Conservation (phyloP, 129 eudicot species). For the Cynara cardunculus region DNA sequence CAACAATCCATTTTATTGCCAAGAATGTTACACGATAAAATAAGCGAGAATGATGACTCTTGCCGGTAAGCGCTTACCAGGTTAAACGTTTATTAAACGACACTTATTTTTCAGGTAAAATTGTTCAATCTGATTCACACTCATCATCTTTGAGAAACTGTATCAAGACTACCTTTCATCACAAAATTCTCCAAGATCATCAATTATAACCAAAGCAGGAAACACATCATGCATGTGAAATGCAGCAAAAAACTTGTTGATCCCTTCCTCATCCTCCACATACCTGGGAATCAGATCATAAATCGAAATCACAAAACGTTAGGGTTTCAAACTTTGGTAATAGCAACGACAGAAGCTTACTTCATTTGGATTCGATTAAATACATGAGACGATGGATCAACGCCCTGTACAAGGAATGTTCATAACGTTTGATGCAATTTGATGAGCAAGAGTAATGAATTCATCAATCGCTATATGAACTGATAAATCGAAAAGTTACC, state of each 20-base stretch:
- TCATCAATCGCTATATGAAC: neutral
- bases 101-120: neutral
- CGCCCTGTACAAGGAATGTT: conserved; percentile 37
- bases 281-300: conserved; percentile 47
- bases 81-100: too few species aligned
- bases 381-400: conserved; percentile 60
- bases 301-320: neutral
- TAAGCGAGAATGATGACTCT: neutral
- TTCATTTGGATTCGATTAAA: conserved; percentile 64
- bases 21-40: neutral
- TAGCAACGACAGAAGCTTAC: conserved; percentile 27
- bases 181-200: conserved; percentile 69
- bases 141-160: neutral
- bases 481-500: conserved; percentile 20
- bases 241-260: conserved; percentile 79
- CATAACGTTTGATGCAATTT: neutral
- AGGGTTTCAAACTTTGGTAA: neutral
- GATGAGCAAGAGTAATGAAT: neutral
- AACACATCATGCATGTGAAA: conserved; percentile 57
- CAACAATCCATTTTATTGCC: too few species aligned
- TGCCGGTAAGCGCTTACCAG: too few species aligned
- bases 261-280: conserved; percentile 73
- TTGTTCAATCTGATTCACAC: neutral
- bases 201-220: conserved; percentile 62
- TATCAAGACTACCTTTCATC: conserved; percentile 45